These are phyloP conservation scores for Phytopythium helicoides DNA, from an alignment of 352 stramenopile species.

Conservation along the genomic window DNA sequence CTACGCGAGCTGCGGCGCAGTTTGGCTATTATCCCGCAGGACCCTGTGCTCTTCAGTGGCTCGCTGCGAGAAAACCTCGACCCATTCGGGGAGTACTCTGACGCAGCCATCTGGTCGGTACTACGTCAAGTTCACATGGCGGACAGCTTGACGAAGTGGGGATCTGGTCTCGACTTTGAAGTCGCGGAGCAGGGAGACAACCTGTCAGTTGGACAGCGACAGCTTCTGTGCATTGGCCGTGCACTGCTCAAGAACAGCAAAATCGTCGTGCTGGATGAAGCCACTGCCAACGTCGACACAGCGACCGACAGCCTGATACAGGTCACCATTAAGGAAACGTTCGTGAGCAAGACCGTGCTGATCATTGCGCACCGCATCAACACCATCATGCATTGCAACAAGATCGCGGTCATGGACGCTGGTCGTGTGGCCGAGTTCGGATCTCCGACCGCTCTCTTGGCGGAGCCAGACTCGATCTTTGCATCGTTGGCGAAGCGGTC, in stretches of 20 bases:
- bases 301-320: constrained; percentile 64
- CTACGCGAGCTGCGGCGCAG: constrained; percentile 32
- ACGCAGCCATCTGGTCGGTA: constrained; percentile 61
- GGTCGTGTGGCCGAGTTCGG: constrained; percentile 91
- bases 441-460: constrained; percentile 70
- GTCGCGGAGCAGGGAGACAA: constrained; percentile 93
- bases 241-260: constrained; percentile 90
- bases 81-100: constrained; percentile 76
- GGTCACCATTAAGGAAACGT: constrained; percentile 86
- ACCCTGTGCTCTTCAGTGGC: constrained; percentile 90
- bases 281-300: constrained; percentile 89
- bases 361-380: constrained; percentile 94
- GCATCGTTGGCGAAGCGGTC: constrained; percentile 30
- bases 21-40: constrained; percentile 60
- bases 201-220: constrained; percentile 94
- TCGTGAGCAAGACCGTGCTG: constrained; percentile 87
- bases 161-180: constrained; percentile 69
- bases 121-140: constrained; percentile 55
- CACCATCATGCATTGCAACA: constrained; percentile 93
- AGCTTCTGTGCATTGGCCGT: constrained; percentile 94
- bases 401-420: constrained; percentile 89
- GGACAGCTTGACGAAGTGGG: constrained; percentile 59
- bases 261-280: constrained; percentile 94
- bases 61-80: constrained; percentile 90
- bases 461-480: constrained; percentile 76